Conservation (phyloP, 441 rosid genomes). For the Brassica balearica region DNA sequence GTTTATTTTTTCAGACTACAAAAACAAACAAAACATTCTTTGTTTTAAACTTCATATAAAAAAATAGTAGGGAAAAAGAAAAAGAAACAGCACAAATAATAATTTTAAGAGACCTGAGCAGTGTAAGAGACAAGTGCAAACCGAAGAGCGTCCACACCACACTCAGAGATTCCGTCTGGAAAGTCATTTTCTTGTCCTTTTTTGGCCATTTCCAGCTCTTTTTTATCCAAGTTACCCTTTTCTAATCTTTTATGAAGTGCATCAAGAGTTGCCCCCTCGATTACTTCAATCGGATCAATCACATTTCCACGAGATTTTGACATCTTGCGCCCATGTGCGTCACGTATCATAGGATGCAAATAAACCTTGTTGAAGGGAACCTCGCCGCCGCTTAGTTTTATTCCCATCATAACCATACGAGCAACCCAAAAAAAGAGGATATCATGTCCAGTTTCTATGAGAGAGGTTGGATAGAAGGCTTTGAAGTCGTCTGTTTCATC, state of each 20-base stretch:
- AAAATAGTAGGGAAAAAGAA: neutral
- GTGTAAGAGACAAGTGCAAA: constrained; percentile 97
- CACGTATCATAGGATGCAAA: constrained; percentile 97
- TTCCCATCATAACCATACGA: constrained; percentile 96
- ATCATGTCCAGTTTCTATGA: constrained; percentile 96
- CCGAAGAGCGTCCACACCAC: constrained; percentile 98
- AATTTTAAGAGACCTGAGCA: constrained; percentile 74
- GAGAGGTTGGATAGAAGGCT: constrained; percentile 89
- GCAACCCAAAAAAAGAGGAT: constrained; percentile 98
- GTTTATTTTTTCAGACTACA: constrained; percentile 91
- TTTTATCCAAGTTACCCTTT: constrained; percentile 86
- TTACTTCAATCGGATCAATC: constrained; percentile 93
- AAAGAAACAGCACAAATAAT: neutral
- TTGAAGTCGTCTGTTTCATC: constrained; percentile 84
- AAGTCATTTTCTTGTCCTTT: constrained; percentile 80
- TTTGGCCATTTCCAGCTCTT: constrained; percentile 73
- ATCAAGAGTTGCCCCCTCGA: constrained; percentile 81
- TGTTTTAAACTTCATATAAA: constrained; percentile 7
- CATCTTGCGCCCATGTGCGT: constrained; percentile 99
- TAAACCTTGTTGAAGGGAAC: constrained; percentile 95
- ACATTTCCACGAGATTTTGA: constrained; percentile 97
- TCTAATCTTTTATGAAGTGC: constrained; percentile 88
- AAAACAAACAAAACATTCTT: constrained; percentile 18
- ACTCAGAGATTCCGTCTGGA: constrained; percentile 92
- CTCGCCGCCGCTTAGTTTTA: constrained; percentile 74